Evolutionary conservation across 164 flowering plant species (phyloP).

Genomic region (Malania oleifera): DNA sequence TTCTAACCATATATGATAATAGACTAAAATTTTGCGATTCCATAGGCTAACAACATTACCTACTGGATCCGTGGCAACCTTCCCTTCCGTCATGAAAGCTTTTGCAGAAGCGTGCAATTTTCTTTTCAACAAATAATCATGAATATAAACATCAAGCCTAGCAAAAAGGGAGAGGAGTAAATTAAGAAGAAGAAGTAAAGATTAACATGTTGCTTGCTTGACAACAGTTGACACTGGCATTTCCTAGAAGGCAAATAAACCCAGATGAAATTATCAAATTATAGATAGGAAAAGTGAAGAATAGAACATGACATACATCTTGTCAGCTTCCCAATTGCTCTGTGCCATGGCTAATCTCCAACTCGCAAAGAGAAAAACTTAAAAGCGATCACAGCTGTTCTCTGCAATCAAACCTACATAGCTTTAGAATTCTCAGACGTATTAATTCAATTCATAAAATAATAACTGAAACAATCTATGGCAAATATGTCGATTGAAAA

Average conservation of each 20-base stretch:
- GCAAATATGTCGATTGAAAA: not conserved
- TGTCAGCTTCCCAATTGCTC: slow-evolving; percentile 74
- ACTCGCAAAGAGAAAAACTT: slow-evolving; percentile 1
- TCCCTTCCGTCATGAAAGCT: slow-evolving; percentile 88
- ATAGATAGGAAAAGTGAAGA: not conserved
- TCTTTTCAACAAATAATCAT: slow-evolving; percentile 79
- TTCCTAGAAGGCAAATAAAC: not conserved
- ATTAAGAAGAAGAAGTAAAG: not conserved
- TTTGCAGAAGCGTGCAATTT: slow-evolving; percentile 76
- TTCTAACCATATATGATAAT: not conserved
- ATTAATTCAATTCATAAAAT: not conserved
- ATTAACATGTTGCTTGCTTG: not conserved
- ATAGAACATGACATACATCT: slow-evolving; percentile 35
- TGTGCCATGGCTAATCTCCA: slow-evolving; percentile 41
- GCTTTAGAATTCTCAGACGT: slow-evolving; percentile 2
- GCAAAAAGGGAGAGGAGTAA: slow-evolving; percentile 3
- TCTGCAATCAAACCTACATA: slow-evolving; percentile 14
- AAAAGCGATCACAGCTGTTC: slow-evolving; percentile 6
- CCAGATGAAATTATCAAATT: not conserved
- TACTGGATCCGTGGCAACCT: slow-evolving; percentile 86
- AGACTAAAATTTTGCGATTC: not conserved
- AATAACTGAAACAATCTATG: not conserved
- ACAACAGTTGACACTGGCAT: not conserved
- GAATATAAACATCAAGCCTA: slow-evolving; percentile 93
- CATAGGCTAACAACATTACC: slow-evolving; percentile 40